Base-by-base conservation (phyloP, 805 yeast genomes). In the Saturnispora gosingensis region DNA sequence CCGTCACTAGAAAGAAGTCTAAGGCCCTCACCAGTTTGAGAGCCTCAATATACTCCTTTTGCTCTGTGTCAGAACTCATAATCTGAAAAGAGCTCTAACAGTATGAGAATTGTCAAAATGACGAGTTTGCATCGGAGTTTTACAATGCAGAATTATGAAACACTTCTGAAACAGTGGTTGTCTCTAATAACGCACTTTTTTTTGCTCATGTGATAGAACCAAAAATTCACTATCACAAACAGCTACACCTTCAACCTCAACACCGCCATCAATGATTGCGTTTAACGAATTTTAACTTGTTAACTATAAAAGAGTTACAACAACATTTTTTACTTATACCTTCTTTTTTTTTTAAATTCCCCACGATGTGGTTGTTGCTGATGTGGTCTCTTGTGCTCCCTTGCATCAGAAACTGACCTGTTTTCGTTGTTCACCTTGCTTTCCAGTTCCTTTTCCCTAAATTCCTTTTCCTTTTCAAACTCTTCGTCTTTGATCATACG, bases 1-100 rank as follows among this genome's bases (percentile, higher is more conserved):
- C 98, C 0, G 96, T 88, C 2, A 88, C 87, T 45, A 91, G 70
- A 61, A 91, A 91, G 68, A 84, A 84, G 70, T 88, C 88, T 58
- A 90, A 68, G 61, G 86, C 93, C 56, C 85, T 89, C 24, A 85
- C 81, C 83, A 8, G 95, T 81, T 56, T 87, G 74, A 20, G 93
- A 81, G 55, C 43, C 15, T 54, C 56, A 2, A 55, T 10, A 16
- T 49, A 49, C 15, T 44, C 48, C 11, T 18, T 32, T 16, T 28
- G 16, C 45, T 42, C 50, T 24, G 20, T 27, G 11, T 22, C 35
- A 43, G 27, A n/a, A 18, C 40, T 25, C 51, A 43, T 28, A 18
- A 9, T 16, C 30, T n/a, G 16, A 8, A 25, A 27, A n/a, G 34
- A n/a, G 39, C 35, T 32, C 25, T 20, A 11, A 30, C 20, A 30